Percentiles rank a stretch among this genome's conserved stretches.
Conservation (phyloP, 2,329 filamentous ascomycete species). For the Aspergillus sojae region DNA sequence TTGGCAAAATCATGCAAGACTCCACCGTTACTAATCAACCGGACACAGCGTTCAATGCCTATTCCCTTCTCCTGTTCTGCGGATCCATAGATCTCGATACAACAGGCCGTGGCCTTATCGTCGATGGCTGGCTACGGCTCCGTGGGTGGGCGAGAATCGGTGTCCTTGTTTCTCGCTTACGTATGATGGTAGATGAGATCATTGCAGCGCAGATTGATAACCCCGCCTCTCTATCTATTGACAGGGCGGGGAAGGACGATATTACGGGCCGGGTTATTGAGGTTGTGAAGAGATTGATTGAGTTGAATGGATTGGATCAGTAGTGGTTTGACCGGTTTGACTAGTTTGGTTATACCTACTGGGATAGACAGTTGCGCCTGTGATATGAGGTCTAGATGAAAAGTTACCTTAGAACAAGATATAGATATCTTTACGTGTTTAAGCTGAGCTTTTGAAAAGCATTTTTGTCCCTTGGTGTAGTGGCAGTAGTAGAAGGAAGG, state of each 20-base stretch:
- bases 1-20: not conserved
- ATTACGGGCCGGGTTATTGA: constrained; percentile 62
- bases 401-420: not conserved
- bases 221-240: constrained; percentile 58
- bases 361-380: not conserved
- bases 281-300: constrained; percentile 77
- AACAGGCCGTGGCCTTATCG: constrained; percentile 78
- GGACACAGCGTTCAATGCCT: constrained; percentile 76
- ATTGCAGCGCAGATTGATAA: constrained; percentile 80
- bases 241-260: constrained; percentile 12
- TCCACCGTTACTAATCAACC: constrained; percentile 7
- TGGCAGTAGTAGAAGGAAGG: too few relatives aligned
- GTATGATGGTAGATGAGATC: constrained; percentile 83
- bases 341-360: constrained; percentile 4
- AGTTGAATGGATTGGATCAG: constrained; percentile 82
- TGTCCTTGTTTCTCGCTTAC: constrained; percentile 79
- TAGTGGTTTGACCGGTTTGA: constrained; percentile 41
- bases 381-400: not conserved
- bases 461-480: too few relatives aligned
- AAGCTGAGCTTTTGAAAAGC: too few relatives aligned
- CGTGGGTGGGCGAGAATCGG: constrained; percentile 94
- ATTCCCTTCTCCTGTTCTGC: constrained; percentile 83
- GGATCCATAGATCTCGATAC: constrained; percentile 86
- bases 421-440: not conserved
- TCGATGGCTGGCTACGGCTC: constrained; percentile 87